A percentile compares a stretch with the other conserved stretches of the same genome.
phyloP scores from a whole-genome alignment of 306 rosid species.

The Vigna mungo region DNA sequence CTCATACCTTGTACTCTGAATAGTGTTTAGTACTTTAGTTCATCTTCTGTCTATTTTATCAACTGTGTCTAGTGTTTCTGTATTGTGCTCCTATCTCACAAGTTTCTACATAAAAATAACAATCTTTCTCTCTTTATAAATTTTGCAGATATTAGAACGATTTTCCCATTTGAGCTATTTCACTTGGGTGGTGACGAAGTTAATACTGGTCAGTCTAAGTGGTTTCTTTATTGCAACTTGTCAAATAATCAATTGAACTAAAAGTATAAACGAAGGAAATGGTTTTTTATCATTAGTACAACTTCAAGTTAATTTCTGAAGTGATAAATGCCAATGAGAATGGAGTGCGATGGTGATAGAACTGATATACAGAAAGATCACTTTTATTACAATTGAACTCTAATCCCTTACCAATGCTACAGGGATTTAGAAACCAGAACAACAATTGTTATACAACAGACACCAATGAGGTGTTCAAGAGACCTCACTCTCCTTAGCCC shows the following conservation, averaged over 20 bases:
- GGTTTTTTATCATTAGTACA: constrained; percentile 28
- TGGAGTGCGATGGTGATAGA: too few relatives aligned
- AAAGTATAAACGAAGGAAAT: constrained; percentile 33
- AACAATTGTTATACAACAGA: too few relatives aligned
- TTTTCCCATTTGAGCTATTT: constrained; percentile 95
- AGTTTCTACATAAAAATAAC: constrained; percentile 3
- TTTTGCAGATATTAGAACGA: constrained; percentile 83
- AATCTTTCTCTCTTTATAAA: constrained; percentile 31
- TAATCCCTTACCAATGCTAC: too few relatives aligned
- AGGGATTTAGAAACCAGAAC: too few relatives aligned
- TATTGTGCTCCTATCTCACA: constrained; percentile 18
- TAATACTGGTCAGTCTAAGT: constrained; percentile 75
- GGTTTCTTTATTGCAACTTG: constrained; percentile 42
- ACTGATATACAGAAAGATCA: too few relatives aligned
- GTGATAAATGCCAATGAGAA: constrained; percentile 17
- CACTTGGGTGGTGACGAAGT: constrained; percentile 99
- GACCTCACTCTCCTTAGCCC: too few relatives aligned
- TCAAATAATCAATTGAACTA: constrained; percentile 29
- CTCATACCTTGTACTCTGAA: not conserved
- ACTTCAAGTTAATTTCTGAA: constrained; percentile 27
- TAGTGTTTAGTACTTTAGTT: constrained; percentile 15
- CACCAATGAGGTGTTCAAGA: too few relatives aligned
- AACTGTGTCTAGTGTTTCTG: not conserved
- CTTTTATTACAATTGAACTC: too few relatives aligned
- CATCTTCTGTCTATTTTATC: constrained; percentile 23